Evolutionary conservation across 148 eudicot genomes (phyloP).

Genomic region (Rhododendron griersonianum): DNA sequence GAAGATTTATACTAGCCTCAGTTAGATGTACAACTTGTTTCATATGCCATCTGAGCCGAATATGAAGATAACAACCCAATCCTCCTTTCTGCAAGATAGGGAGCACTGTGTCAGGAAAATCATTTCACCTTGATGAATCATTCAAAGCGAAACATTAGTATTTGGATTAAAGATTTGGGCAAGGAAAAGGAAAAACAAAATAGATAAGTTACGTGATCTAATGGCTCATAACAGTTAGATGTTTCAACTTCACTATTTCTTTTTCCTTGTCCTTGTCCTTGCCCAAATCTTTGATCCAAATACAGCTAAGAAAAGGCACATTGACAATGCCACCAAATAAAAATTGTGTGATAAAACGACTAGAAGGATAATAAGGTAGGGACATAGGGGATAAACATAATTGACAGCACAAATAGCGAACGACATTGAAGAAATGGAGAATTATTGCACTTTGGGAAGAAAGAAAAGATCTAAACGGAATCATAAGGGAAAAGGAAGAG

Average conservation of each 20-base stretch:
- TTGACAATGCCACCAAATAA: not conserved
- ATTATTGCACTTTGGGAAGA: not conserved
- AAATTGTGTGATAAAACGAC: not conserved
- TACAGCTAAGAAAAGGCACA: not conserved
- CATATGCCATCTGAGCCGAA: slow-evolving; percentile 31
- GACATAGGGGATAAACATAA: not conserved
- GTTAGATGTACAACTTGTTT: slow-evolving; percentile 57
- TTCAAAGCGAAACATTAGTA: not conserved
- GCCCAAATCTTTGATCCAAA: not conserved
- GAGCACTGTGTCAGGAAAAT: not conserved
- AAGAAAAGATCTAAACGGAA: not conserved
- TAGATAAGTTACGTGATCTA: not conserved
- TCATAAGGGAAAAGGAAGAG: not conserved
- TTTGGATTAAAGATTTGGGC: not conserved
- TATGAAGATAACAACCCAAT: slow-evolving; percentile 30
- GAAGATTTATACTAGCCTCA: slow-evolving; percentile 31
- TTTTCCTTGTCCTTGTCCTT: not conserved
- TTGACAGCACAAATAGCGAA: not conserved
- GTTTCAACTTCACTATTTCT: not conserved
- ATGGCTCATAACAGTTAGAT: not conserved
- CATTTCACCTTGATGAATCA: not conserved
- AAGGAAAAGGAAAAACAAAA: not conserved
- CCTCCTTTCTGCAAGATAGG: slow-evolving; percentile 57
- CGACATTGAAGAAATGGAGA: not conserved
- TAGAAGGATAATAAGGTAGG: not conserved